A percentile compares a stretch with the other conserved stretches of the same genome.
Conservation (phyloP, 805 yeast genomes). For the Blastobotrys attinorum region DNA sequence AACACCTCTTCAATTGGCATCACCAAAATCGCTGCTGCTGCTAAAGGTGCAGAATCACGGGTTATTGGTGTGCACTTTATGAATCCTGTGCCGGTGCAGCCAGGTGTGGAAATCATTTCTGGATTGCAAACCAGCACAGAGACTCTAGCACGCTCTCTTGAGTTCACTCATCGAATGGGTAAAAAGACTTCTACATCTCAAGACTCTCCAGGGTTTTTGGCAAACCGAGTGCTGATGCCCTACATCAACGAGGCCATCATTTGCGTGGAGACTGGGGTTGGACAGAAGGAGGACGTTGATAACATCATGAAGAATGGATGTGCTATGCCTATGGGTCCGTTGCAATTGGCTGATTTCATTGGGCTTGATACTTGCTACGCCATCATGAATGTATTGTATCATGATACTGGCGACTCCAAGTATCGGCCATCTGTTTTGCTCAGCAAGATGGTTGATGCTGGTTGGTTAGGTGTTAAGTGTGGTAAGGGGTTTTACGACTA, state of each 20-base stretch:
- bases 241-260: constrained; percentile 38
- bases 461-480: constrained; percentile 34
- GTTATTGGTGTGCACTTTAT: constrained; percentile 38
- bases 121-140: constrained; percentile 35
- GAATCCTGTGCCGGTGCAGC: constrained; percentile 41
- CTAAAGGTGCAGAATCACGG: constrained; percentile 33
- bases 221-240: constrained; percentile 36
- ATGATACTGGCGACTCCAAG: constrained; percentile 35
- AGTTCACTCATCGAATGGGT: constrained; percentile 29
- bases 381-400: constrained; percentile 34
- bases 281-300: constrained; percentile 35
- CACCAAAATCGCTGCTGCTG: constrained; percentile 38
- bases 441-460: constrained; percentile 35
- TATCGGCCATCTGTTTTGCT: constrained; percentile 34
- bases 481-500: constrained; percentile 38
- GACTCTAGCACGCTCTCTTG: constrained; percentile 27
- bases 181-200: constrained; percentile 31
- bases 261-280: constrained; percentile 34
- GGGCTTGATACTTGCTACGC: constrained; percentile 38
- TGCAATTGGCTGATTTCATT: constrained; percentile 36
- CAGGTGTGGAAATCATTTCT: constrained; percentile 35
- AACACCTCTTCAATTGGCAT: constrained; percentile 38
- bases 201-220: constrained; percentile 38
- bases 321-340: constrained; percentile 41
- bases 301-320: constrained; percentile 38